These are phyloP conservation scores for Colletotrichum karsti DNA, from an alignment of 2,329 filamentous ascomycete species.

Conservation along the genomic window DNA sequence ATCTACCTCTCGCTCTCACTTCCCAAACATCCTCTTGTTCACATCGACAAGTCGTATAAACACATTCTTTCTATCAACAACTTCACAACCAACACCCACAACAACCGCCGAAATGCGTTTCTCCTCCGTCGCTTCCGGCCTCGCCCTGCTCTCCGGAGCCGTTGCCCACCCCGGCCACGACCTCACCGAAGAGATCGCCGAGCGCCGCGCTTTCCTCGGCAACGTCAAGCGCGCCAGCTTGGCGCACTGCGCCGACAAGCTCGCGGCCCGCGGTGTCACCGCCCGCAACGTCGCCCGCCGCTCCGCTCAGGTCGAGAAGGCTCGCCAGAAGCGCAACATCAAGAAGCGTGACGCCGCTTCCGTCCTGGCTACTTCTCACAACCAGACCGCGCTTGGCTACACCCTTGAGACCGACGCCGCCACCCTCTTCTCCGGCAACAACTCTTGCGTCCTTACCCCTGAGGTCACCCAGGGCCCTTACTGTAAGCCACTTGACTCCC, in stretches of 20 bases:
- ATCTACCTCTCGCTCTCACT: neutral
- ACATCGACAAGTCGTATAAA: neutral
- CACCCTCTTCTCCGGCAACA: slow-evolving; percentile 44
- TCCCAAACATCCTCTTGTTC: neutral
- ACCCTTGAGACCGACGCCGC: slow-evolving; percentile 36
- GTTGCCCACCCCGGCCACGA: slow-evolving; percentile 60
- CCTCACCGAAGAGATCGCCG: slow-evolving; percentile 54
- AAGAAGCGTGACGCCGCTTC: slow-evolving; percentile 40
- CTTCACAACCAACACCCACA: neutral
- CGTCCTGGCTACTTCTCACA: slow-evolving; percentile 43
- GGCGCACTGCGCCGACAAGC: slow-evolving; percentile 53
- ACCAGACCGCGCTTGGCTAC: slow-evolving; percentile 41
- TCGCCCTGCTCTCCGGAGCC: slow-evolving; percentile 23
- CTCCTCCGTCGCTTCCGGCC: slow-evolving; percentile 22
- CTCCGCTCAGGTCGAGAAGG: slow-evolving; percentile 46
- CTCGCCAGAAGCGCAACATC: slow-evolving; percentile 47
- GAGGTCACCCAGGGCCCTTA: slow-evolving; percentile 59
- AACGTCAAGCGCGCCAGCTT: slow-evolving; percentile 50
- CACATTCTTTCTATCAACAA: neutral
- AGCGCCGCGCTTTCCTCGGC: slow-evolving; percentile 55
- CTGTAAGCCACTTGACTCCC: slow-evolving; percentile 36
- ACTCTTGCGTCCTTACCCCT: slow-evolving; percentile 53
- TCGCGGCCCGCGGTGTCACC: slow-evolving; percentile 56
- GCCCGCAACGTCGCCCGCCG: slow-evolving; percentile 54
- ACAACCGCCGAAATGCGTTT: slow-evolving; percentile 19